These are phyloP conservation scores for Aspergillus sp. DNA, from an alignment of 2,329 filamentous ascomycete species.

Conservation along the genomic window DNA sequence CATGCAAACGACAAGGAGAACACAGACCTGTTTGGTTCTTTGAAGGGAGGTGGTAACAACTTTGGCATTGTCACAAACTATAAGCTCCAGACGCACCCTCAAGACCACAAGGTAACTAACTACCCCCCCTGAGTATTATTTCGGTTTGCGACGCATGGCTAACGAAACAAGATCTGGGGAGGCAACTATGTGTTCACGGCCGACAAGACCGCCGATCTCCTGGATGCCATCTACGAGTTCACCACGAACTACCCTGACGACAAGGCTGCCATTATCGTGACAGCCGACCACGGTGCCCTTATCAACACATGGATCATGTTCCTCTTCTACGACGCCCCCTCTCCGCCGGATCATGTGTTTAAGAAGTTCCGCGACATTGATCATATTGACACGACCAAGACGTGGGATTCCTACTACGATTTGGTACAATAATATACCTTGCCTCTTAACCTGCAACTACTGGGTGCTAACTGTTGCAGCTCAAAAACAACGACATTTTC, in stretches of 20 bases:
- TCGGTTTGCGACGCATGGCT: neutral
- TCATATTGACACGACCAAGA: slow-evolving; percentile 40
- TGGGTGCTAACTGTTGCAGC: slow-evolving; percentile 6
- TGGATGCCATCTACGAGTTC: slow-evolving; percentile 28
- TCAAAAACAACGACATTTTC: slow-evolving; percentile 37
- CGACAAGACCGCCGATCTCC: slow-evolving; percentile 28
- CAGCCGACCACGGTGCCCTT: slow-evolving; percentile 40
- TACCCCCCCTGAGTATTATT: slow-evolving; percentile 2
- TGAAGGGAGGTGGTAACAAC: slow-evolving; percentile 39
- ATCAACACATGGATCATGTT: slow-evolving; percentile 54
- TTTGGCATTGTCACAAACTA: slow-evolving; percentile 39
- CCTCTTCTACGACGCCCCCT: slow-evolving; percentile 54
- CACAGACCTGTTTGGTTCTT: slow-evolving; percentile 34
- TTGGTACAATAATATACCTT: slow-evolving; percentile 24
- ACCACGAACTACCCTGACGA: slow-evolving; percentile 46
- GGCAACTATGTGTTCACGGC: slow-evolving; percentile 38
- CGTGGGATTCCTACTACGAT: slow-evolving; percentile 40
- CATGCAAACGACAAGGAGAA: slow-evolving; percentile 34
- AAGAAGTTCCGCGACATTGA: slow-evolving; percentile 47
- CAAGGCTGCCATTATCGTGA: slow-evolving; percentile 54
- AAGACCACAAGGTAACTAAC: slow-evolving; percentile 18
- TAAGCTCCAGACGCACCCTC: slow-evolving; percentile 25
- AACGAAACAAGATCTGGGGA: slow-evolving; percentile 35
- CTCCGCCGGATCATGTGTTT: slow-evolving; percentile 47
- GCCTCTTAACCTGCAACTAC: no score